phyloP scores from a whole-genome alignment of 2,329 filamentous ascomycete species.

The Aspergillus spinulosporus region DNA sequence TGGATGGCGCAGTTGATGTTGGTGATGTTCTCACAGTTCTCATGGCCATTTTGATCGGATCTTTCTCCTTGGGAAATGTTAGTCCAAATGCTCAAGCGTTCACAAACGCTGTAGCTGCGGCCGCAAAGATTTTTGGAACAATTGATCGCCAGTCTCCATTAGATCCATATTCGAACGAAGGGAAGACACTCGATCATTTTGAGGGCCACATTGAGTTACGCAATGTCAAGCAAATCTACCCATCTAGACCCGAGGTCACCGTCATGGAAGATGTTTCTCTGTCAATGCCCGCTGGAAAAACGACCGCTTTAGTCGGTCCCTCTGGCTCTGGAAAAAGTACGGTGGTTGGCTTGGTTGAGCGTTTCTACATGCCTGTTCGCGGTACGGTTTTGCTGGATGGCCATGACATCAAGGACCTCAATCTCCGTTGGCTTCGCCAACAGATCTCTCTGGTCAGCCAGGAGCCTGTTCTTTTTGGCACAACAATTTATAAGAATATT shows the following conservation, averaged over 20 bases:
- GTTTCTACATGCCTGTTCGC: slow-evolving; percentile 87
- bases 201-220: slow-evolving; percentile 77
- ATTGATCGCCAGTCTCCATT: slow-evolving; percentile 87
- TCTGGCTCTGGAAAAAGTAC: slow-evolving; percentile 95
- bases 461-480: slow-evolving; percentile 86
- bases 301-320: slow-evolving; percentile 87
- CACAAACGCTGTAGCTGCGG: slow-evolving; percentile 76
- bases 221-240: slow-evolving; percentile 89
- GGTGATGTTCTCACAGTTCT: slow-evolving; percentile 78
- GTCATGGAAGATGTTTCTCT: slow-evolving; percentile 85
- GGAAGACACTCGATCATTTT: slow-evolving; percentile 70
- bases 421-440: slow-evolving; percentile 86
- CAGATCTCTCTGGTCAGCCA: slow-evolving; percentile 92
- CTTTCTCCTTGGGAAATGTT: slow-evolving; percentile 85
- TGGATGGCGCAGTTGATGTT: slow-evolving; percentile 65
- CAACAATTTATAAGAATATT: slow-evolving; percentile 87
- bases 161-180: slow-evolving; percentile 70
- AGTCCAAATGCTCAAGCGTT: slow-evolving; percentile 86
- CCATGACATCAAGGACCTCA: slow-evolving; percentile 75
- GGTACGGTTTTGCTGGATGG: slow-evolving; percentile 80
- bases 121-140: slow-evolving; percentile 87
- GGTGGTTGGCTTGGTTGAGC: slow-evolving; percentile 86
- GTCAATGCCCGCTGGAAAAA: slow-evolving; percentile 81
- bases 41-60: slow-evolving; percentile 88
- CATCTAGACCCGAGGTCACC: slow-evolving; percentile 83